These are phyloP conservation scores for Penicillium turbatum DNA, from an alignment of 495 filamentous ascomycete species.

Conservation along the genomic window DNA sequence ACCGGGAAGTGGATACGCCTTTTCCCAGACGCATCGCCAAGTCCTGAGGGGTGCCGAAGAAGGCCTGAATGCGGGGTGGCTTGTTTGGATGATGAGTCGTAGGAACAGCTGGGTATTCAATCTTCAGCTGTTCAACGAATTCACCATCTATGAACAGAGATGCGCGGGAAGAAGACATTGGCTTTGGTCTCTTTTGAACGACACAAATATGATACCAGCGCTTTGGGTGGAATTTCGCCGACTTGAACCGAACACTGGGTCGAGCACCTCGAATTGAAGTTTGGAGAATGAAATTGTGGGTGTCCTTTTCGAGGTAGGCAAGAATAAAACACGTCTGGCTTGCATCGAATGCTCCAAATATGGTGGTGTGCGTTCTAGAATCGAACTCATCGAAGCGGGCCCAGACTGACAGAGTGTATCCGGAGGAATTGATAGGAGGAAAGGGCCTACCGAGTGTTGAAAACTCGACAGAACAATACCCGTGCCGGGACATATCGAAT, in stretches of 20 bases:
- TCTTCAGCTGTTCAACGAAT: constrained; percentile 87
- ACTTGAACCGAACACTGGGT: constrained; percentile 92
- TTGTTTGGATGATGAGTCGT: constrained; percentile 43
- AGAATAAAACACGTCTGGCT: constrained; percentile 92
- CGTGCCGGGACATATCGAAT: constrained; percentile 86
- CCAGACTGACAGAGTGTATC: constrained; percentile 89
- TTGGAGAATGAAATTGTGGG: constrained; percentile 92
- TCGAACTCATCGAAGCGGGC: constrained; percentile 85
- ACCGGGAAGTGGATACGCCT: constrained; percentile 69
- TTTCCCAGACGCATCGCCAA: constrained; percentile 76
- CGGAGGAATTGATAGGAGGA: constrained; percentile 67
- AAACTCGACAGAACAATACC: constrained; percentile 84
- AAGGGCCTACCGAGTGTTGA: constrained; percentile 77
- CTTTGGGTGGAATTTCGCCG: constrained; percentile 63
- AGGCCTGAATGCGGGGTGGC: constrained; percentile 74
- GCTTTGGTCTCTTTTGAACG: constrained; percentile 71
- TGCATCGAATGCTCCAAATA: constrained; percentile 92
- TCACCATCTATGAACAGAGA: constrained; percentile 89
- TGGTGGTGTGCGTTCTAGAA: constrained; percentile 76
- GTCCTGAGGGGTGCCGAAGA: constrained; percentile 89
- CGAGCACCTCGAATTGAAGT: constrained; percentile 83
- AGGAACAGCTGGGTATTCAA: constrained; percentile 75
- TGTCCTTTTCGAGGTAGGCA: constrained; percentile 90
- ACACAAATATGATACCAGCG: constrained; percentile 91
- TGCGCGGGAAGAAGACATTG: constrained; percentile 75